Conservation (phyloP, 495 filamentous ascomycete genomes). For the Penicillium atrosanguineum region DNA sequence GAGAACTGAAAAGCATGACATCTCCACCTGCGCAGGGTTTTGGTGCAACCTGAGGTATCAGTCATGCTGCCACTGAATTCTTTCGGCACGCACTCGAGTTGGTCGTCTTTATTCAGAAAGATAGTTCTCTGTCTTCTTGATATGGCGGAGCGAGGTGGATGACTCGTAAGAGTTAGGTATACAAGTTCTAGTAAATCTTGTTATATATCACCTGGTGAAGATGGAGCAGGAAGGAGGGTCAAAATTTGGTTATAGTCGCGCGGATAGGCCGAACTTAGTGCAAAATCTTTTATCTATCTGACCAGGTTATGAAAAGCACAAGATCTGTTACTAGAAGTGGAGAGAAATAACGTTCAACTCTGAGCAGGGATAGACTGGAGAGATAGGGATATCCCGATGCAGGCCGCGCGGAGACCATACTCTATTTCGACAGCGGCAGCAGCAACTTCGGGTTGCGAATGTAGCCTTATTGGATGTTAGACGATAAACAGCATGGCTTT, state of each 20-base stretch:
- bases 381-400: too few species aligned
- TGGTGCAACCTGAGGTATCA: conserved; percentile 14
- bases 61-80: conserved; percentile 14
- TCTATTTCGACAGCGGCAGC: neutral
- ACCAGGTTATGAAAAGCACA: neutral
- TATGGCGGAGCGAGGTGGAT: neutral
- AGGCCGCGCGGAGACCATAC: too few species aligned
- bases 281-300: too few species aligned
- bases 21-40: conserved; percentile 19
- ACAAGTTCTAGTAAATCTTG: neutral
- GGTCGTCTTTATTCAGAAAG: neutral
- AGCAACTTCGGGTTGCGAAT: neutral
- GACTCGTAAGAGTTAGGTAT: neutral
- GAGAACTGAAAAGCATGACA: conserved; percentile 17
- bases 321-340: too few species aligned
- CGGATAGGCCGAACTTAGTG: too few species aligned
- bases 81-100: neutral
- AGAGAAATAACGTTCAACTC: too few species aligned
- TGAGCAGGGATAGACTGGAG: too few species aligned
- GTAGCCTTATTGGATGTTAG: neutral
- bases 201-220: too few species aligned
- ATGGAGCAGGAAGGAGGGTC: too few species aligned
- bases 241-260: too few species aligned
- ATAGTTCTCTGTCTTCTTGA: neutral
- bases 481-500: neutral